phyloP scores from a whole-genome alignment of 352 stramenopile species.

The Phytophthora niederhauseri region DNA sequence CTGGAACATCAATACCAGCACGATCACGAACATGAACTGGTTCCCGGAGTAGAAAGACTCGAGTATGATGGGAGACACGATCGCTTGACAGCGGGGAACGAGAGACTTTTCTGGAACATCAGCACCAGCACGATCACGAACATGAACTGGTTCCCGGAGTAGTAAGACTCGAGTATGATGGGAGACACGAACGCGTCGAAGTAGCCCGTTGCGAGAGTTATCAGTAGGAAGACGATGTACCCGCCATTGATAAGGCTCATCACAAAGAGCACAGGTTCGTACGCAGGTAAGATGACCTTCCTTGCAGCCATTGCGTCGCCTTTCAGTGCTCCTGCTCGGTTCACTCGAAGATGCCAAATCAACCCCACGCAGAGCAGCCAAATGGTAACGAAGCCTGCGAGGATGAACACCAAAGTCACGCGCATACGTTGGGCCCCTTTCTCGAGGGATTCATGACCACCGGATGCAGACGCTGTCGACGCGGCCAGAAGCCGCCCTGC shows the following conservation, averaged over 20 bases:
- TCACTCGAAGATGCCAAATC: conserved; percentile 41
- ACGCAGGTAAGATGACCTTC: conserved; percentile 52
- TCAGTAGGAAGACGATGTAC: conserved; percentile 34
- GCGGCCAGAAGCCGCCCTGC: conserved; percentile 24
- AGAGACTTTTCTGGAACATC: conserved; percentile 58
- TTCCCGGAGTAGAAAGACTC: conserved; percentile 41
- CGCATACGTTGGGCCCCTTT: conserved; percentile 23
- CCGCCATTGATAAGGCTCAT: conserved; percentile 33
- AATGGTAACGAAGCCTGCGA: conserved; percentile 43
- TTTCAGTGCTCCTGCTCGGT: conserved; percentile 36
- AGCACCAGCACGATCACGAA: conserved; percentile 45
- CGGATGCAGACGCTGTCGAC: not conserved
- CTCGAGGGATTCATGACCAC: not conserved
- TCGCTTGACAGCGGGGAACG: conserved; percentile 43
- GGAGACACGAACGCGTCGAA: conserved; percentile 27
- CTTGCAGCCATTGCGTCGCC: conserved; percentile 34
- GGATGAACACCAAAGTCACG: conserved; percentile 31
- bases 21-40: conserved; percentile 42
- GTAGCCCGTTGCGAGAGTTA: conserved; percentile 26
- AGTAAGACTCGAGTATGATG: conserved; percentile 34
- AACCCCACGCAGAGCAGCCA: conserved; percentile 42
- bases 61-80: conserved; percentile 25
- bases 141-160: conserved; percentile 42
- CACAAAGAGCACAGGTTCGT: conserved; percentile 49
- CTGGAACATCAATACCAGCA: conserved; percentile 49